These are phyloP conservation scores for Chiua sp. DNA, from an alignment of 1,284 basidiomycete species.

Conservation along the genomic window DNA sequence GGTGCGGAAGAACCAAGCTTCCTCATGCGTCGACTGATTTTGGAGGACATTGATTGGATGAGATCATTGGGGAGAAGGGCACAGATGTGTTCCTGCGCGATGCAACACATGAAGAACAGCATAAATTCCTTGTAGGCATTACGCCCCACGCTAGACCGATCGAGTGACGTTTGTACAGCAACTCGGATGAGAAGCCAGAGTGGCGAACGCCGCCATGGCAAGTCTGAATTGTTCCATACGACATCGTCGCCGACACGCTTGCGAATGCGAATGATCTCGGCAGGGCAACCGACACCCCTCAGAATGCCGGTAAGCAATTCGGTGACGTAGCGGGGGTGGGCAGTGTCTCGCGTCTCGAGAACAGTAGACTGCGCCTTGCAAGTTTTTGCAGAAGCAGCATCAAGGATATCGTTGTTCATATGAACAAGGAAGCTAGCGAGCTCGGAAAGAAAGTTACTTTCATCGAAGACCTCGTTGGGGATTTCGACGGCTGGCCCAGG, in stretches of 20 bases:
- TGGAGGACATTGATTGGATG: conserved; percentile 31
- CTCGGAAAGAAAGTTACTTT: conserved; percentile 28
- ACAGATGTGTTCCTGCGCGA: conserved; percentile 31
- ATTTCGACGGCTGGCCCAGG: conserved; percentile 39
- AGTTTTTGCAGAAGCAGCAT: conserved; percentile 2
- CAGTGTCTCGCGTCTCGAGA: conserved; percentile 30
- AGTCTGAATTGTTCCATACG: conserved; percentile 25
- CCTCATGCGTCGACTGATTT: conserved; percentile 38
- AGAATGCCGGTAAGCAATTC: conserved; percentile 40
- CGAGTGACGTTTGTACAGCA: conserved; percentile 46
- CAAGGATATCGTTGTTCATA: conserved; percentile 27
- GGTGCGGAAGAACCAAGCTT: conserved; percentile 35
- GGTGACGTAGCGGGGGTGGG: conserved; percentile 39
- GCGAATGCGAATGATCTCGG: conserved; percentile 26
- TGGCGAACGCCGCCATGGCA: conserved; percentile 42
- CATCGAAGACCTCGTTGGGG: conserved; percentile 18
- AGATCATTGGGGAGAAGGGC: conserved; percentile 35
- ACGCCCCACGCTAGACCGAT: conserved; percentile 12
- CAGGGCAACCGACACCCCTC: conserved; percentile 26
- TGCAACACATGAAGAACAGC: conserved; percentile 40
- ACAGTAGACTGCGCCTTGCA: conserved; percentile 14
- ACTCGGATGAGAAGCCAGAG: conserved; percentile 42
- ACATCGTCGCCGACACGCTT: conserved; percentile 43
- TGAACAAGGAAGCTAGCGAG: conserved; percentile 33
- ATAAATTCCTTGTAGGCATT: conserved; percentile 51